Base-by-base conservation (phyloP, 495 filamentous ascomycete genomes). In the Neurospora sp. region DNA sequence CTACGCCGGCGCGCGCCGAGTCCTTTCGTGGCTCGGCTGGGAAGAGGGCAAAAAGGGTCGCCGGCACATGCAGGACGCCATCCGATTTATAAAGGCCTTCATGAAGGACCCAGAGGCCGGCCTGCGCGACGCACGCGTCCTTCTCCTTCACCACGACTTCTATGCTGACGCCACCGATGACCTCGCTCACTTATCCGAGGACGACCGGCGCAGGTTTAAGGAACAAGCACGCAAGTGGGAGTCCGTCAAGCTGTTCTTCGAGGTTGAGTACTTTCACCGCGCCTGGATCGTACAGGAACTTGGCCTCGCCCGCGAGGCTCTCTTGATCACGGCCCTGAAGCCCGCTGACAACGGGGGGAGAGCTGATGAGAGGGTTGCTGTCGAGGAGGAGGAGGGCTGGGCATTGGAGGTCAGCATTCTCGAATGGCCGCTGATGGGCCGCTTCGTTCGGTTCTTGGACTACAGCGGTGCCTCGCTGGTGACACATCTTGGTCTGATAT, bases 11-110 rank as follows among this genome's bases (percentile, higher is more conserved):
- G 78, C 74, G 12, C 71, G 35, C 14, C 72, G 71, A 40, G 78
- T 78, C 16, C 72, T 78, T 31, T 72, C 75, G 59, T 80, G 77
- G 75, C 74, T 80, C 2, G 79, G 79, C 8, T 79, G 70, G 73
- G 74, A 73, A 38, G 74, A 73, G 22, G 74, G 72, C 35, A 39
- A 73, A 39, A 70, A 75, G 22, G 70, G 65, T 37, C 72, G 47
- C 16, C 65, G 37, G 12, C 31, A 71, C 70, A 72, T 70, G 20
- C 69, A 59, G 8, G 69, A 16, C 41, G 69, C 75, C 59, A 71
- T 75, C 22, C 73, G 71, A 40, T 74, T 74, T 70, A 76, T 74
- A 41, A 72, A 71, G 31, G 40, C 22, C 38, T 75, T 75, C 40
- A 75, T 75, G 74, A 44, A 73, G 31, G 72, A 75, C 12, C 68